phyloP scores from a whole-genome alignment of 129 eudicot genomes.

The Rutidosis leptorrhynchoides region DNA sequence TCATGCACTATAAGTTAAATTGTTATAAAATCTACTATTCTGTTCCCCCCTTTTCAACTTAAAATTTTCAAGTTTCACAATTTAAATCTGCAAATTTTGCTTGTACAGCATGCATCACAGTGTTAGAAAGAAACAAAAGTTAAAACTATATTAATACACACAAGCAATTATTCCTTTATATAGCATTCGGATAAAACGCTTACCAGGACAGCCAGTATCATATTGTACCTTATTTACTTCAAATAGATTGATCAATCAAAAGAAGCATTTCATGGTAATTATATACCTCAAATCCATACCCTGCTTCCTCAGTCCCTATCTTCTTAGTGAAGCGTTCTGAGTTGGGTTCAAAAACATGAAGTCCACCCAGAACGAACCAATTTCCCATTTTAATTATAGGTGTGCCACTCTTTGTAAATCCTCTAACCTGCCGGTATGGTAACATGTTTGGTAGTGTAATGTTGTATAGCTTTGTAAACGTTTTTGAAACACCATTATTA shows the following conservation, averaged over 20 bases:
- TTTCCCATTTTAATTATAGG: background rate
- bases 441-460: background rate
- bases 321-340: background rate
- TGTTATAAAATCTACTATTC: too few relatives aligned
- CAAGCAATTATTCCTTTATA: background rate
- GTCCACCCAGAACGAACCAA: background rate
- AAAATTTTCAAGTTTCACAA: background rate
- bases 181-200: too few relatives aligned
- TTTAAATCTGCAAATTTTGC: background rate
- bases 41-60: too few relatives aligned
- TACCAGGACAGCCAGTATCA: background rate
- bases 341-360: background rate
- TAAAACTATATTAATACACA: background rate
- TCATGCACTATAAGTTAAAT: too few relatives aligned
- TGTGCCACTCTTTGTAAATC: conserved; percentile 1
- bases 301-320: background rate
- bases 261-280: background rate
- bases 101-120: background rate
- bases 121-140: background rate
- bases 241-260: conserved; percentile 2
- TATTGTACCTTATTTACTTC: background rate
- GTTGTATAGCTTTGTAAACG: background rate
- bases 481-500: background rate
- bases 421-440: background rate
- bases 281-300: background rate